phyloP scores from a whole-genome alignment of 148 eudicot genomes.

The Salicornia ramosissima region DNA sequence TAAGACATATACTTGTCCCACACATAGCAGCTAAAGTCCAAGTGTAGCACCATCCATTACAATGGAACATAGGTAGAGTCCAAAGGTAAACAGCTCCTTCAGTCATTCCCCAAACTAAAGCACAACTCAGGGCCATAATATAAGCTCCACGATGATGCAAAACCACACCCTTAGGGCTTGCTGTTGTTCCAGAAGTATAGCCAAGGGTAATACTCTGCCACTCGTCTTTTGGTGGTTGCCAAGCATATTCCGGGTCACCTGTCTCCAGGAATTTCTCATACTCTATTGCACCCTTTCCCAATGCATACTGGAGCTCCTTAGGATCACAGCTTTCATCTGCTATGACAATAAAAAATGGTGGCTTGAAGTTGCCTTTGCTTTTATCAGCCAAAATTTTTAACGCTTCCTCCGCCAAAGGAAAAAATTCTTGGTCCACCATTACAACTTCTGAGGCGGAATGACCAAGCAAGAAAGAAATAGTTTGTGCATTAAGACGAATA shows the following conservation, averaged over 20 bases:
- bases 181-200: constrained; percentile 93
- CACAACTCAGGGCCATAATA: constrained; percentile 69
- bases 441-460: constrained; percentile 65
- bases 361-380: constrained; percentile 46
- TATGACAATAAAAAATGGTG: constrained; percentile 72
- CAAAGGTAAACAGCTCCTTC: constrained; percentile 88
- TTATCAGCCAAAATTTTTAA: constrained; percentile 49
- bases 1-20: constrained; percentile 89
- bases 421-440: constrained; percentile 91
- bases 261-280: constrained; percentile 74
- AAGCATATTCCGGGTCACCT: constrained; percentile 72
- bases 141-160: constrained; percentile 91
- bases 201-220: constrained; percentile 92
- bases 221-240: constrained; percentile 93
- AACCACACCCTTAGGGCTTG: constrained; percentile 96
- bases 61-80: constrained; percentile 97
- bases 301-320: constrained; percentile 56
- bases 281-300: constrained; percentile 64
- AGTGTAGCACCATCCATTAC: constrained; percentile 95
- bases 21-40: constrained; percentile 94
- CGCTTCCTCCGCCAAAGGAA: constrained; percentile 73
- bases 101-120: constrained; percentile 65
- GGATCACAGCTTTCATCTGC: constrained; percentile 77
- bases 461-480: constrained; percentile 68
- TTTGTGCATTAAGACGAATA: constrained; percentile 70